phyloP scores from a whole-genome alignment of 129 eudicot genomes.

The Escallonia herrerae region DNA sequence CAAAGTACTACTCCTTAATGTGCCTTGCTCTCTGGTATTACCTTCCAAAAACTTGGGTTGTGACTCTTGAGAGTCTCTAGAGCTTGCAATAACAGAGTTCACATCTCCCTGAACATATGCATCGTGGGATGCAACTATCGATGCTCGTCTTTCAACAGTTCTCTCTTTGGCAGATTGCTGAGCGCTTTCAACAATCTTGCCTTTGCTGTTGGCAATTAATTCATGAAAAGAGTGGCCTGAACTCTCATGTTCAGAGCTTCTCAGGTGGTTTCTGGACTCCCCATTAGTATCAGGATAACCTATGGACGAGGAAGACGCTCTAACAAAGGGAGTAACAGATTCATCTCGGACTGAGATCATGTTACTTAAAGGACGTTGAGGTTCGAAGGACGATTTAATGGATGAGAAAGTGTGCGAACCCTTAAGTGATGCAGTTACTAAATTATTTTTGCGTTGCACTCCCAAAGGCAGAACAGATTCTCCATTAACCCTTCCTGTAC shows the following conservation, averaged over 20 bases:
- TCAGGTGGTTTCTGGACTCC: slow-evolving; percentile 16
- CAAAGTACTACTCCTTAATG: slow-evolving; percentile 51
- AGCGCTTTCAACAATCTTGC: slow-evolving; percentile 7
- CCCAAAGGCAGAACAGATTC: slow-evolving; percentile 17
- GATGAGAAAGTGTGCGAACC: slow-evolving; percentile 11
- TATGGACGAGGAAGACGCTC: slow-evolving; percentile 37
- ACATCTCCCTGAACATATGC: slow-evolving; percentile 13
- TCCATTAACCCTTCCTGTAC: slow-evolving; percentile 14
- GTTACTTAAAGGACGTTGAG: slow-evolving; percentile 41
- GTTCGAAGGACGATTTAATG: slow-evolving; percentile 10
- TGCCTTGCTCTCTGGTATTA: slow-evolving; percentile 37
- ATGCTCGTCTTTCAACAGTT: not conserved
- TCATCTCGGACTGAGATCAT: slow-evolving; percentile 33
- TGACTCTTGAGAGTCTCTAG: too few species aligned
- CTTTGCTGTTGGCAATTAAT: slow-evolving; percentile 5
- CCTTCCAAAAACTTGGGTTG: slow-evolving; percentile 18
- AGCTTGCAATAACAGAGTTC: not conserved
- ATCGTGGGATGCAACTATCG: not conserved
- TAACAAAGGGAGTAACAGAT: slow-evolving; percentile 19
- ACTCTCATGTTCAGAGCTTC: slow-evolving; percentile 19
- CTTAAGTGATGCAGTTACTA: slow-evolving; percentile 1
- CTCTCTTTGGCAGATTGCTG: slow-evolving; percentile 5
- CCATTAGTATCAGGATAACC: slow-evolving; percentile 25
- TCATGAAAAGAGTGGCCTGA: slow-evolving; percentile 14
- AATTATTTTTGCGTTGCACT: slow-evolving; percentile 3